Conservation (phyloP, 2,329 filamentous ascomycete species). For the Boeremia exigua region DNA sequence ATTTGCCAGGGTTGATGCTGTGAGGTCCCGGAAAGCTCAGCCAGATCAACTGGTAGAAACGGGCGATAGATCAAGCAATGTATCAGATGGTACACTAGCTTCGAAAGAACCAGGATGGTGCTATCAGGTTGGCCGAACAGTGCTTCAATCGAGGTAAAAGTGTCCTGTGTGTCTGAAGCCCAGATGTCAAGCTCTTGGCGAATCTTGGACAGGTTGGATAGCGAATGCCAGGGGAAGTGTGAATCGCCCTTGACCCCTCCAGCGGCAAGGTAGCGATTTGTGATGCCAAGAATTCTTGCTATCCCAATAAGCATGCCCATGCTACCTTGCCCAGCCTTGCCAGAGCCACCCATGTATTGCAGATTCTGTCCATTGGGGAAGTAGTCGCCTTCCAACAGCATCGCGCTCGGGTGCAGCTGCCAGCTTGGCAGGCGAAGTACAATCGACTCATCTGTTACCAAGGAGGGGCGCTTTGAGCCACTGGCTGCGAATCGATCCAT, state of each 20-base stretch:
- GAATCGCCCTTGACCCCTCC: conserved; percentile 89
- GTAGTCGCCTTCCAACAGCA: conserved; percentile 76
- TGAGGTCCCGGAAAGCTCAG: conserved; percentile 77
- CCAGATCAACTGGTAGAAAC: conserved; percentile 83
- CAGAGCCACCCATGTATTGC: conserved; percentile 71
- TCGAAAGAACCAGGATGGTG: conserved; percentile 79
- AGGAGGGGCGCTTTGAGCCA: conserved; percentile 80
- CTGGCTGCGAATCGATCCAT: conserved; percentile 84
- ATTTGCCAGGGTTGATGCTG: conserved; percentile 94
- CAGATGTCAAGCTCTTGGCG: conserved; percentile 84
- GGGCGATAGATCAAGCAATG: conserved; percentile 87
- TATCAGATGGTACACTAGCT: conserved; percentile 84
- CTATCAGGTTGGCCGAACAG: conserved; percentile 81
- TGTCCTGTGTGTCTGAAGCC: conserved; percentile 80
- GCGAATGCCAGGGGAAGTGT: conserved; percentile 88
- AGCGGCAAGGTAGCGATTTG: conserved; percentile 82
- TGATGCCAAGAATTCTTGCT: conserved; percentile 79
- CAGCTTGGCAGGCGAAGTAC: conserved; percentile 77
- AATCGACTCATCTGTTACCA: conserved; percentile 79
- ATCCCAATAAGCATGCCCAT: conserved; percentile 86
- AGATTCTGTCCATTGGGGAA: conserved; percentile 81
- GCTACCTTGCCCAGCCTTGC: conserved; percentile 75
- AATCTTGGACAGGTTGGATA: conserved; percentile 86
- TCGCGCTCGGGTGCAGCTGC: conserved; percentile 65
- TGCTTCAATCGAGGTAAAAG: conserved; percentile 76